A percentile compares a stretch with the other conserved stretches of the same genome.
Conservation (phyloP, 306 rosid species). For the Dicorynia guianensis region DNA sequence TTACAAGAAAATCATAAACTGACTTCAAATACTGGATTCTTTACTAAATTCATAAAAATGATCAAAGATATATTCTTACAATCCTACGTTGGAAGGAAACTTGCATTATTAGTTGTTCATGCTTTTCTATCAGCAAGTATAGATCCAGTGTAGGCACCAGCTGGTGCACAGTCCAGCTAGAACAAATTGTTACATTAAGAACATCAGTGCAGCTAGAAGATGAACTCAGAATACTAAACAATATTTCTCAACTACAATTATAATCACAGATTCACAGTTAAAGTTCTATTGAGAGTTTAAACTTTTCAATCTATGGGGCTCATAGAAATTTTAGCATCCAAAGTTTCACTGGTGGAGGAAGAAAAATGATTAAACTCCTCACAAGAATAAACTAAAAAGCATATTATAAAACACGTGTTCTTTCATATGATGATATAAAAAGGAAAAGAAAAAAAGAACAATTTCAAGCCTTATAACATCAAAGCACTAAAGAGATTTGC, state of each 20-base stretch:
- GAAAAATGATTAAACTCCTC: constrained; percentile 1
- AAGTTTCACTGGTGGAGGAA: constrained; percentile 18
- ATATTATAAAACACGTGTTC: constrained; percentile 17
- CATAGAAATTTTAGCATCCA: constrained; percentile 25
- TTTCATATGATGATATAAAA: constrained; percentile 15
- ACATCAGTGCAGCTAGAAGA: neutral
- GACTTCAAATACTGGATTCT: constrained; percentile 1
- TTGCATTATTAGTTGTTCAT: neutral
- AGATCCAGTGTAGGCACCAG: constrained; percentile 28
- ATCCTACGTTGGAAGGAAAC: neutral
- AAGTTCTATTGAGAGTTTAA: constrained; percentile 7
- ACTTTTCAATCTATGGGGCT: neutral
- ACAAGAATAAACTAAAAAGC: constrained; percentile 7
- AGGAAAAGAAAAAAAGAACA: constrained; percentile 19
- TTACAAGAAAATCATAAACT: neutral
- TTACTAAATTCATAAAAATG: constrained; percentile 5
- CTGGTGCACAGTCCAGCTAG: neutral
- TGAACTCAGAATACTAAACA: constrained; percentile 24
- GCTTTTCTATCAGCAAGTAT: constrained; percentile 12
- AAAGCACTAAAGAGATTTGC: constrained; percentile 18
- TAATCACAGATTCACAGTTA: neutral
- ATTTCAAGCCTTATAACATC: constrained; percentile 15
- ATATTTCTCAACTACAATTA: constrained; percentile 14
- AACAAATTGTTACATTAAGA: constrained; percentile 24
- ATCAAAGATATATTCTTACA: neutral